Conservation (phyloP, 176 grass and related monocot species). For the Lolium multiflorum region DNA sequence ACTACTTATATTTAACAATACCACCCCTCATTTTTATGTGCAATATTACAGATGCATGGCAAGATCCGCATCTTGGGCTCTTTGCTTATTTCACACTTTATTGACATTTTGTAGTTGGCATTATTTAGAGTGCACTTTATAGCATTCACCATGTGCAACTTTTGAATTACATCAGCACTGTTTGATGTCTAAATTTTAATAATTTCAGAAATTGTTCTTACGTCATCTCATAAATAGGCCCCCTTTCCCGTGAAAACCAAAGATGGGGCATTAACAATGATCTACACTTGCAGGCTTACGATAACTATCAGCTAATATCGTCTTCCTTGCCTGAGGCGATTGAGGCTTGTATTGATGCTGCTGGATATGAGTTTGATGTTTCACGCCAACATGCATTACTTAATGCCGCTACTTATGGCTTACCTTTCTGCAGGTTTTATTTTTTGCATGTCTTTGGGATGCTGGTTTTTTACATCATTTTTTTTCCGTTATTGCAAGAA, state of each 20-base stretch:
- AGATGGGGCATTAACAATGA: constrained; percentile 5
- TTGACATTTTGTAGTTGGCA: not conserved
- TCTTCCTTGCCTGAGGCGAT: constrained; percentile 86
- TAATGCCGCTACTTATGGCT: constrained; percentile 89
- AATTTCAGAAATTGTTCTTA: constrained; percentile 27
- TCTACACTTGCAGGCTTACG: constrained; percentile 75
- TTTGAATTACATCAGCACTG: constrained; percentile 19
- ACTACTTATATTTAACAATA: not conserved
- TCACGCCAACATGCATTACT: constrained; percentile 85
- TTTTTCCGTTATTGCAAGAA: constrained; percentile 19
- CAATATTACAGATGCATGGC: constrained; percentile 5
- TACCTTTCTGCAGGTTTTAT: constrained; percentile 93
- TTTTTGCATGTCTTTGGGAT: constrained; percentile 30
- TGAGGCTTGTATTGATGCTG: constrained; percentile 89
- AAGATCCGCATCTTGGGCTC: not conserved
- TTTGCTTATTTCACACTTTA: constrained; percentile 5
- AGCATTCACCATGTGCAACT: constrained; percentile 9
- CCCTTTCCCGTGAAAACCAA: constrained; percentile 32
- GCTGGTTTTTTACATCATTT: not conserved
- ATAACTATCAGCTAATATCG: constrained; percentile 84
- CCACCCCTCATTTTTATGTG: not conserved
- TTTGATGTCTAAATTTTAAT: not conserved
- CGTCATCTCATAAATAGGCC: constrained; percentile 23
- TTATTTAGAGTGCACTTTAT: constrained; percentile 26
- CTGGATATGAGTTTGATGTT: constrained; percentile 94